Base-by-base conservation (phyloP, 169 alveolate genomes). In the Cryptosporidium sp. region DNA sequence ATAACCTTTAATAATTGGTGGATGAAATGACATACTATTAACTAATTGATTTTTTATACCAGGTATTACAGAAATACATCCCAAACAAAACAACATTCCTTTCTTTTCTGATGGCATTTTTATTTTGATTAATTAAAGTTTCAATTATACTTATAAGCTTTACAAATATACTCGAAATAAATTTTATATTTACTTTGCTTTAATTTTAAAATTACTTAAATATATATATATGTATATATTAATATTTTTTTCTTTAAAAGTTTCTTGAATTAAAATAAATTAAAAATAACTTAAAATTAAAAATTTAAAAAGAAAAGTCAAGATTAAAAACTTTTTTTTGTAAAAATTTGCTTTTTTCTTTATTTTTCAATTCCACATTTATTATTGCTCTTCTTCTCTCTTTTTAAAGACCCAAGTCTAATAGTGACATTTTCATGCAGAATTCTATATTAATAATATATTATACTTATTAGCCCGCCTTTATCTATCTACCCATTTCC, bases 51-150 rank as follows among this genome's bases (percentile, higher is more conserved):
- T 80, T 58, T 65, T 80, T 14, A 65, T 16, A 29, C 89, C 89
- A 35, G 89, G 89, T 31, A 80, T 80, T 1, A 80, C 35, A 2
- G 89, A 60, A 39, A 80, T 65, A 21, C 89, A 80, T 42, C 89
- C 89, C 23, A 80, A 48, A 44, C 89, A 80, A 26, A 80, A 65
- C 8, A 80, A 23, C 23, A 62, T 14, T 39, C 89, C 89, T 29
- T 65, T 80, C 10, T 33, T 62, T 26, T 62, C 61, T 12, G 75
- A 80, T 6, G 75, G 10, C 56, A 44, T 80, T 10, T 31, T 29
- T 60, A 14, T 33, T 65, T 65, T 65, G 9, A 12, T 14, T 23
- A 0, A 23, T 21, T 10, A 26, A 14, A 45, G 53, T 45, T 12
- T 14, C 21, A 45, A 45, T 14, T 45, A 3, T 45, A 14, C 21